Conservation (phyloP, 805 yeast species). For the Millerozyma miso region DNA sequence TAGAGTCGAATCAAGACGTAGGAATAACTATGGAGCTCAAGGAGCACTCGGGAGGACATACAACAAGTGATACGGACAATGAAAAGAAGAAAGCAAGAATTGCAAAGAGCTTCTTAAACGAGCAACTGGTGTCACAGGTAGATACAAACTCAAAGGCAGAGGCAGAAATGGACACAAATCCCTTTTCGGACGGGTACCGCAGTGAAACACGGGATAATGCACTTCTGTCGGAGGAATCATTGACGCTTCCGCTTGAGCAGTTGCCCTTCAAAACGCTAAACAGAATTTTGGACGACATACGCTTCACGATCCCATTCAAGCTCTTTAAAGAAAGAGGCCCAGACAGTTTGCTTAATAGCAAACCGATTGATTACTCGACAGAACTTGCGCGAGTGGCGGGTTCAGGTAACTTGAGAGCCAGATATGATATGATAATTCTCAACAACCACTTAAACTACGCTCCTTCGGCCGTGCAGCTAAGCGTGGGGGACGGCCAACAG, state of each 20-base stretch:
- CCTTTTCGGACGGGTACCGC: not conserved
- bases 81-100: not conserved
- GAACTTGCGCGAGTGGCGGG: constrained; percentile 11
- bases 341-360: constrained; percentile 21
- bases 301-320: constrained; percentile 25
- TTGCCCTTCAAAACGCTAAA: constrained; percentile 60
- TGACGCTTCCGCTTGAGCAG: constrained; percentile 3
- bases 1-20: not conserved
- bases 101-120: not conserved
- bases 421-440: constrained; percentile 26
- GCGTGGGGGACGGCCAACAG: constrained; percentile 13
- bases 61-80: not conserved
- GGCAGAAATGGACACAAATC: not conserved
- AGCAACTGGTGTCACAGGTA: not conserved
- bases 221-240: not conserved
- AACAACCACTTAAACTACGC: constrained; percentile 31
- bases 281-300: constrained; percentile 61
- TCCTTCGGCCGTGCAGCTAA: constrained; percentile 25
- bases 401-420: constrained; percentile 5
- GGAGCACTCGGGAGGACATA: not conserved
- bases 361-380: constrained; percentile 37
- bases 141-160: not conserved
- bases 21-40: not conserved
- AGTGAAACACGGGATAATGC: not conserved
- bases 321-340: constrained; percentile 4